These are phyloP conservation scores for Penicillium verhagenii DNA, from an alignment of 495 filamentous ascomycete species.

Conservation along the genomic window DNA sequence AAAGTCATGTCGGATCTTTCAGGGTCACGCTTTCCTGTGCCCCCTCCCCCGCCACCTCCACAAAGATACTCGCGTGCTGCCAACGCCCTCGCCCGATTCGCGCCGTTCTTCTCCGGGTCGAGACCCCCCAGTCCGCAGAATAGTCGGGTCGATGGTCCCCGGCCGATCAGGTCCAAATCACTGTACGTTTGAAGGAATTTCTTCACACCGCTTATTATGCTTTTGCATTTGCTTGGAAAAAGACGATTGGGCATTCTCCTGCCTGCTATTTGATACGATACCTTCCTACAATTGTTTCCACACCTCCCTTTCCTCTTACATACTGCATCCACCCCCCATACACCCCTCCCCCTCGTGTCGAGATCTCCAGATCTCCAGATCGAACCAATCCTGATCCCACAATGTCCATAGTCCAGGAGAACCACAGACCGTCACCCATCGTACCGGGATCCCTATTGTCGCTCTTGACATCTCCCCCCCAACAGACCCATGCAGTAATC, in stretches of 20 bases:
- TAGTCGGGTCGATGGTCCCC: slow-evolving; percentile 36
- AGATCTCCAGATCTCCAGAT: neutral
- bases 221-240: slow-evolving; percentile 3
- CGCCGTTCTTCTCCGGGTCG: slow-evolving; percentile 56
- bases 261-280: slow-evolving; percentile 2
- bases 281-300: too few species aligned
- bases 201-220: slow-evolving; percentile 22
- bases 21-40: slow-evolving; percentile 36
- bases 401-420: slow-evolving; percentile 53
- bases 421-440: slow-evolving; percentile 71
- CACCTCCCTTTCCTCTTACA: slow-evolving; percentile 4
- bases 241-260: neutral
- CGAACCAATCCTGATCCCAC: slow-evolving; percentile 20
- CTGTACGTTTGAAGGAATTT: slow-evolving; percentile 32
- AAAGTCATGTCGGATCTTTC: slow-evolving; percentile 45
- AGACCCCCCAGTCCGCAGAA: slow-evolving; percentile 53
- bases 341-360: neutral
- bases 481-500: slow-evolving; percentile 73
- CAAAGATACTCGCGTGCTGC: slow-evolving; percentile 51
- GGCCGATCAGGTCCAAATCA: slow-evolving; percentile 44
- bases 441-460: slow-evolving; percentile 68
- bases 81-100: slow-evolving; percentile 56
- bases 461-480: slow-evolving; percentile 77
- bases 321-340: too few species aligned
- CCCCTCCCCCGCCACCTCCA: slow-evolving; percentile 52